These are phyloP conservation scores for Gossypium australe DNA, from an alignment of 345 rosid genomes.

Conservation along the genomic window DNA sequence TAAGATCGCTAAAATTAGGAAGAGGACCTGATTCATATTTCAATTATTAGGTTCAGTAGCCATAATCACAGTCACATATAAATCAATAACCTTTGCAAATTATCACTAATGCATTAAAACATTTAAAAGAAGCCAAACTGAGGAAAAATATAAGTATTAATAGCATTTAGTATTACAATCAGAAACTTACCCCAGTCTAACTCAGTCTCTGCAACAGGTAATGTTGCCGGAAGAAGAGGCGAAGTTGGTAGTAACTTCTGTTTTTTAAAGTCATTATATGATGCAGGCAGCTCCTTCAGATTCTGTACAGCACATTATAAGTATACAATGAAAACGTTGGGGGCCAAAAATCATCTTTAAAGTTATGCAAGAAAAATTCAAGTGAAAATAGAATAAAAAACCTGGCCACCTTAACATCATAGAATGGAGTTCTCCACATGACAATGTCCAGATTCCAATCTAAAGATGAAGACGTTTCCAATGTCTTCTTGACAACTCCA, in stretches of 20 bases:
- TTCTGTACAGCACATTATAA: conserved; percentile 23
- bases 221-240: conserved; percentile 34
- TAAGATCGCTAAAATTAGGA: conserved; percentile 61
- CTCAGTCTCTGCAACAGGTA: conserved; percentile 32
- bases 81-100: neutral
- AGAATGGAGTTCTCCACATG: conserved; percentile 69
- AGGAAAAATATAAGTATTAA: neutral
- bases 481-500: conserved; percentile 33
- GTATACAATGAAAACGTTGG: neutral
- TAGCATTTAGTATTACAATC: neutral
- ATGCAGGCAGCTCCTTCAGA: conserved; percentile 48
- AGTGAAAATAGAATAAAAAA: conserved; percentile 7
- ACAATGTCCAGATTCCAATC: conserved; percentile 30
- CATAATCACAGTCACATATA: conserved; percentile 20
- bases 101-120: neutral
- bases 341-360: neutral
- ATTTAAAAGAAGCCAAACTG: neutral
- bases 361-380: neutral
- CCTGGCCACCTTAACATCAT: conserved; percentile 48
- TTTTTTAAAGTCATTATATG: conserved; percentile 57
- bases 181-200: conserved; percentile 68
- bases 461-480: conserved; percentile 20
- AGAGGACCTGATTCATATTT: conserved; percentile 58
- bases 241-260: conserved; percentile 34
- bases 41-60: conserved; percentile 24